Conservation (phyloP, 306 rosid species). For the Chamaecrista fasciculata region DNA sequence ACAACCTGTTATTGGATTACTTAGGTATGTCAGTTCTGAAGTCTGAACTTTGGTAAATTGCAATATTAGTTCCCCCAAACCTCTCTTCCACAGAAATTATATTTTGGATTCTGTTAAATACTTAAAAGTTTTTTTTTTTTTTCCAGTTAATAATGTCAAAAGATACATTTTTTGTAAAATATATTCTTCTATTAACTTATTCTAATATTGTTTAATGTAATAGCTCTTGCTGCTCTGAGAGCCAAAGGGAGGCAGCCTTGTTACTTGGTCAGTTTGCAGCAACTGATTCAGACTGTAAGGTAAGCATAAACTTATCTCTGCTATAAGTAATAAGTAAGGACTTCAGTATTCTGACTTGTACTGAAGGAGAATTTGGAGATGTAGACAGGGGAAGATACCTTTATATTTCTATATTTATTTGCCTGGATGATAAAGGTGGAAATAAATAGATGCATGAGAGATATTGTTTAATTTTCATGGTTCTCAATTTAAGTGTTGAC, state of each 20-base stretch:
- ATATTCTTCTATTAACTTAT: conserved; percentile 15
- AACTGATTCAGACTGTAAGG: conserved; percentile 98
- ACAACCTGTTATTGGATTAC: conserved; percentile 97
- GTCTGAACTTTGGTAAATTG: conserved; percentile 6
- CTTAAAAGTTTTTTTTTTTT: conserved; percentile 3
- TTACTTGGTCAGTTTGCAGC: conserved; percentile 99
- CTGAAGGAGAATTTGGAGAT: not conserved
- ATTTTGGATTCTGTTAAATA: not conserved
- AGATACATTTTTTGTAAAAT: not conserved
- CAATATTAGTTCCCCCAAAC: not conserved
- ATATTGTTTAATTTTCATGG: conserved; percentile 16
- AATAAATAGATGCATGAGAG: not conserved
- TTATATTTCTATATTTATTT: conserved; percentile 2
- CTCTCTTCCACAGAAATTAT: not conserved
- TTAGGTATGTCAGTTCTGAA: conserved; percentile 52
- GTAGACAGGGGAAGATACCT: conserved; percentile 13
- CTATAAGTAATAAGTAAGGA: too few relatives aligned
- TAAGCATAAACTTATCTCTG: conserved; percentile 24
- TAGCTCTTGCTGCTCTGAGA: conserved; percentile 96
- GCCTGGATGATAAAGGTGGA: conserved; percentile 9
- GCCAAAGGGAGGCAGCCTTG: conserved; percentile 98
- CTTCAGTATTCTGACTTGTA: conserved; percentile 16
- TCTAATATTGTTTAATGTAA: conserved; percentile 28
- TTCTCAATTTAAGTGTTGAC: conserved; percentile 17
- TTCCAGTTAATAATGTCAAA: not conserved